Evolutionary conservation across 441 rosid genomes (phyloP), one percentile per base, ranked within the genome.

Genomic region (Omphalea diandra): DNA sequence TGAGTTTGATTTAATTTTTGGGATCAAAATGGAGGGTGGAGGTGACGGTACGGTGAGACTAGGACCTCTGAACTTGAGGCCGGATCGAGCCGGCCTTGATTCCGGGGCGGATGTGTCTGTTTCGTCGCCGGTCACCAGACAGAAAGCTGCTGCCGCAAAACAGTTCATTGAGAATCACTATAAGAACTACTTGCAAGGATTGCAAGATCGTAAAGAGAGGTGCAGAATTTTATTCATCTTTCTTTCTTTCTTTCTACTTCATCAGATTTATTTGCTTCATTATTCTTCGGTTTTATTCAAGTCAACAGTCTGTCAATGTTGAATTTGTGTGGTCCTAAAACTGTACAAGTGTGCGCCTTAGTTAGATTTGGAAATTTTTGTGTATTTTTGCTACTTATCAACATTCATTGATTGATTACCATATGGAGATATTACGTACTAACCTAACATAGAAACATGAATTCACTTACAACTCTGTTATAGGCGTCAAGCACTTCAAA

Each of bases 91-190:
- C 35, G 89, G 80, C 31, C 57, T 85, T 7, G 97, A 94, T 79
- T 60, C 82, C 66, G 94, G 83, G 41, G 76, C 83, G 5, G 96
- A 91, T 59, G 90, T 79, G 29, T 88, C 94, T 46, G 97, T 83
- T 68, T 94, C 98, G 1, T 94, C 98, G 5, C 98, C 98, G 49
- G 97, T 91, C 7, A 94, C 97, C 5, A 82, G 91, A 70, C 98
- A 94, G 84, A 94, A 94, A 71, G 94, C 97, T 0, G 98, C 96
- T 12, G 97, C 98, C 20, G 98, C 97, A n/a, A 94, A 94, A 69
- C 97, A 94, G 83, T 94, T 94, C 67, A 91, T 94, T 11, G 98
- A 94, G 92, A 94, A 94, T 82, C 97, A 94, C 76, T 94, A 90
- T 60, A 94, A 88, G 83, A 94, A 94, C 67, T 73, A 90, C 82